phyloP scores from a whole-genome alignment of 495 filamentous ascomycete species.

The Copromyces sp. region DNA sequence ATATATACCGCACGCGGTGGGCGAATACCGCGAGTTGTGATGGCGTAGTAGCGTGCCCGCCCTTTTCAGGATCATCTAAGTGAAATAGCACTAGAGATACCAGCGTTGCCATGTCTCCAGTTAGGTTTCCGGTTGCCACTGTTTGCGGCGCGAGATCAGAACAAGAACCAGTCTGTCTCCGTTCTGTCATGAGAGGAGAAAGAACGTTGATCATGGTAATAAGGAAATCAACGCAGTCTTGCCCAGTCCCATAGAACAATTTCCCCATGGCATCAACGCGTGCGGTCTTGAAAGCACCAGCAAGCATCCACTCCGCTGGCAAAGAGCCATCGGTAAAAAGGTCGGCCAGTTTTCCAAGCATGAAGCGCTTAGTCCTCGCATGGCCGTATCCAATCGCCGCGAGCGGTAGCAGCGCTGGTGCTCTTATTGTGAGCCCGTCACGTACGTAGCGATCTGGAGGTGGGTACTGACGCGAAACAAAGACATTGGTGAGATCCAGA shows the following conservation, averaged over 20 bases:
- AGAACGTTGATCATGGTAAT: constrained; percentile 24
- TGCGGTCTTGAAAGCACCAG: constrained; percentile 25
- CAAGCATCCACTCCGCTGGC: constrained; percentile 35
- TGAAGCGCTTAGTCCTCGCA: constrained; percentile 15
- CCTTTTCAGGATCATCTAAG: not conserved
- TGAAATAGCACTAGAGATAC: constrained; percentile 12
- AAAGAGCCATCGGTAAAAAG: constrained; percentile 26
- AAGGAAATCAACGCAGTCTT: constrained; percentile 29
- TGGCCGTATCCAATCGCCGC: constrained; percentile 19
- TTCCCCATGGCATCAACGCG: constrained; percentile 19
- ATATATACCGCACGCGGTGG: constrained; percentile 13
- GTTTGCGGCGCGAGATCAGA: constrained; percentile 3
- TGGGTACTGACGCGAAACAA: constrained; percentile 26
- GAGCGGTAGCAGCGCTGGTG: constrained; percentile 20
- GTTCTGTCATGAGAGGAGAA: constrained; percentile 12
- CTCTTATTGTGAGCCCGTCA: constrained; percentile 9
- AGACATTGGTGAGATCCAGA: constrained; percentile 25
- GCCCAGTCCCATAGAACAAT: constrained; percentile 6
- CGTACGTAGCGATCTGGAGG: constrained; percentile 23
- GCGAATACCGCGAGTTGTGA: not conserved
- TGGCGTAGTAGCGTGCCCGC: not conserved
- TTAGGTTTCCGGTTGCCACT: constrained; percentile 7
- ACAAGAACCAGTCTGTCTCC: not conserved
- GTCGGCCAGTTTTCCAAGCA: constrained; percentile 24
- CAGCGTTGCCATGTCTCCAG: constrained; percentile 10